These are phyloP conservation scores for Penicillium silybi DNA, from an alignment of 495 filamentous ascomycete species.

Conservation along the genomic window DNA sequence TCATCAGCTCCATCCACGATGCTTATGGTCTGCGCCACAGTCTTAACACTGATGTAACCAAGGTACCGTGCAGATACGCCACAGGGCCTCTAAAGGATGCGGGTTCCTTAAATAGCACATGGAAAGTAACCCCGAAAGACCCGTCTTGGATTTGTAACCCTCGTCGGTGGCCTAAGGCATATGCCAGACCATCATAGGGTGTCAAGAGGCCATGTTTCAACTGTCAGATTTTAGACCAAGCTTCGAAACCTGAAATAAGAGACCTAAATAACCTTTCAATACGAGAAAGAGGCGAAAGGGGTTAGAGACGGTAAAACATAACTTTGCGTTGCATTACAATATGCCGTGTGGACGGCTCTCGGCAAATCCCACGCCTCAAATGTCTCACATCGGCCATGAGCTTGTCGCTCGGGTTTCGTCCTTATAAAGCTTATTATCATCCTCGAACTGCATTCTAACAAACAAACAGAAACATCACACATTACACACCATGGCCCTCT, in stretches of 20 bases:
- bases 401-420: background rate
- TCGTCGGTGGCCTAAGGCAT: background rate
- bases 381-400: background rate
- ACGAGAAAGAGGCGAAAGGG: background rate
- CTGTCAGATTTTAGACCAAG: background rate
- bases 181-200: background rate
- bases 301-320: background rate
- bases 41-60: background rate
- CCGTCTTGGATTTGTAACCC: background rate
- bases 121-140: background rate
- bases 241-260: background rate
- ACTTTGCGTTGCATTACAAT: background rate
- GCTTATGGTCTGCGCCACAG: background rate
- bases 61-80: background rate
- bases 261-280: background rate
- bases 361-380: background rate
- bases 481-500: conserved; percentile 12
- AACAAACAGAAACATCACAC: background rate
- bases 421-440: background rate
- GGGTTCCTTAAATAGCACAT: background rate
- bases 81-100: background rate
- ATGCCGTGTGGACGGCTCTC: background rate
- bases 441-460: background rate
- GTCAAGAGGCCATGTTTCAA: background rate
- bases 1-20: background rate